Evolutionary conservation across 768 basidiomycete genomes (phyloP).

Genomic region (Filobasidium wieringae): DNA sequence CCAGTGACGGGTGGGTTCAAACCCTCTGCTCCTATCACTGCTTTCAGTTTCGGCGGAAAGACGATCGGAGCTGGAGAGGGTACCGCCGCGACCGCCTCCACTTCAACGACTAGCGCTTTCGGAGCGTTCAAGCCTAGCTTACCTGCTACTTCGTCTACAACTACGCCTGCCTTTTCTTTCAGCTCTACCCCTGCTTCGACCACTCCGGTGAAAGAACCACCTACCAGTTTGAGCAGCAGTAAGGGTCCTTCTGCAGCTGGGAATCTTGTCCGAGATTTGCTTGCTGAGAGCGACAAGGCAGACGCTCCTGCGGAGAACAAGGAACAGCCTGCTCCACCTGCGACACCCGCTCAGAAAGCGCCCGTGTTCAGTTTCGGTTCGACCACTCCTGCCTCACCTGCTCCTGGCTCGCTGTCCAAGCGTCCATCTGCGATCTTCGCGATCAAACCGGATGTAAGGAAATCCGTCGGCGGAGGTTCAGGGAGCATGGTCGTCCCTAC

Average conservation of each 20-base stretch:
- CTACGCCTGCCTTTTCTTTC: constrained; percentile 3
- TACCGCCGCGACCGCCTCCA: neutral
- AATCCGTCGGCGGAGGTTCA: neutral
- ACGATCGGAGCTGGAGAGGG: neutral
- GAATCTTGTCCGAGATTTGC: neutral
- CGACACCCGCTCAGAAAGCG: neutral
- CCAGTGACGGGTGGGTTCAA: constrained; percentile 6
- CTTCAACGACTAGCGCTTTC: too few species aligned
- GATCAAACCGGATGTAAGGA: constrained; percentile 13
- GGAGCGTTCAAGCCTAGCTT: constrained; percentile 1
- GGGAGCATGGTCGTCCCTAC: constrained; percentile 5
- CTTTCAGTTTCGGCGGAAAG: neutral
- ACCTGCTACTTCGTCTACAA: neutral
- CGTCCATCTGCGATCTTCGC: constrained; percentile 9
- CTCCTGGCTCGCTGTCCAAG: neutral
- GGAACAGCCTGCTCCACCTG: neutral
- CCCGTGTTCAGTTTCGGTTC: neutral
- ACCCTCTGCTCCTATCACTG: neutral
- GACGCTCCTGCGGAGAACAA: neutral
- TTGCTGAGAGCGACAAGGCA: neutral
- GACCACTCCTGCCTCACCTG: neutral
- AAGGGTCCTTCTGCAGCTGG: too few species aligned
- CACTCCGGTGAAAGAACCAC: neutral
- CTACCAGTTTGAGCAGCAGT: too few species aligned
- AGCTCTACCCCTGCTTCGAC: neutral